Evolutionary conservation across 768 basidiomycete species (phyloP).

Genomic region (Russula sp.): DNA sequence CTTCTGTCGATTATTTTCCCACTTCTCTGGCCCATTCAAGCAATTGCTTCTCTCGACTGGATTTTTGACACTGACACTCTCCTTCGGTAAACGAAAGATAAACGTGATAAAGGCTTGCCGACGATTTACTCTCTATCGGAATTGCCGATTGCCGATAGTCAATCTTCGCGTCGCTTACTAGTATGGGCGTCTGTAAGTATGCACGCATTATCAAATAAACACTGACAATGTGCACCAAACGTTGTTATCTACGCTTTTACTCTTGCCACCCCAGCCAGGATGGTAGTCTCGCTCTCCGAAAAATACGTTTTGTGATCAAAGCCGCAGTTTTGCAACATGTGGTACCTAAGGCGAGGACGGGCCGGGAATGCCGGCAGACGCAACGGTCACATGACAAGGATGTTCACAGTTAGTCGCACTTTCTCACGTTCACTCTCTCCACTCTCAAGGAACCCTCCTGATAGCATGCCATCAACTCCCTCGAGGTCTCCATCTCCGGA

Average conservation of each 20-base stretch:
- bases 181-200: conserved; percentile 4
- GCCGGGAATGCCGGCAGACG: conserved; percentile 1
- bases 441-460: not conserved
- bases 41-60: not conserved
- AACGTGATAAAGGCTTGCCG: not conserved
- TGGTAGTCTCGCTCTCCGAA: too few relatives aligned
- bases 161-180: not conserved
- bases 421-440: not conserved
- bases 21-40: not conserved
- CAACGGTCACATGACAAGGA: conserved; percentile 16
- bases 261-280: too few relatives aligned
- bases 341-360: not conserved
- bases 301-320: too few relatives aligned
- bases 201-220: too few relatives aligned
- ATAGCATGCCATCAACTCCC: conserved; percentile 24
- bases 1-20: conserved; percentile 17
- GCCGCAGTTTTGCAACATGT: too few relatives aligned
- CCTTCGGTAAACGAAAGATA: too few relatives aligned
- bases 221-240: too few relatives aligned
- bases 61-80: not conserved
- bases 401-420: conserved; percentile 4
- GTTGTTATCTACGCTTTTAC: too few relatives aligned
- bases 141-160: not conserved
- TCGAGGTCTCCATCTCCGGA: conserved; percentile 20
- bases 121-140: not conserved